Conservation (phyloP, 208 protist genomes). For the Endotrypanum monterogeii region DNA sequence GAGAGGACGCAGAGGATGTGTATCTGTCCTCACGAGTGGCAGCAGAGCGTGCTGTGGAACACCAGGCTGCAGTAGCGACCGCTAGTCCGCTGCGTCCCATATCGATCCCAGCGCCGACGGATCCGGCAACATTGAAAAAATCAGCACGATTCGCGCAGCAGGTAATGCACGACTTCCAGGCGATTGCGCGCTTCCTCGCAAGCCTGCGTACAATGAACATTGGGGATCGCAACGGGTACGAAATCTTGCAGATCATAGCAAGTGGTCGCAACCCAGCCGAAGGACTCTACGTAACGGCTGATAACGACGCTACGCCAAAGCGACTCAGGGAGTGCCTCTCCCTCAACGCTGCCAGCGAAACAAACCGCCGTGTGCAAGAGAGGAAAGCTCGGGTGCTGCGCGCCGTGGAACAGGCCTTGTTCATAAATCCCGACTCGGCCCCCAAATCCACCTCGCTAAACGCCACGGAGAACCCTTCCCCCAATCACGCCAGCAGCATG, state of each 20-base stretch:
- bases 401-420: slow-evolving; percentile 57
- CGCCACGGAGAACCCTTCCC: neutral
- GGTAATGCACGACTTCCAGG: slow-evolving; percentile 67
- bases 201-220: slow-evolving; percentile 79
- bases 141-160: slow-evolving; percentile 57
- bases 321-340: slow-evolving; percentile 8
- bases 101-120: neutral
- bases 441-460: neutral
- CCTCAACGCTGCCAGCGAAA: slow-evolving; percentile 9
- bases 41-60: slow-evolving; percentile 14
- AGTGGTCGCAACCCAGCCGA: slow-evolving; percentile 36
- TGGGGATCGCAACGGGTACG: slow-evolving; percentile 46
- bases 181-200: slow-evolving; percentile 61
- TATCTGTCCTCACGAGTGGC: slow-evolving; percentile 26
- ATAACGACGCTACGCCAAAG: slow-evolving; percentile 24
- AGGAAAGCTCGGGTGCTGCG: slow-evolving; percentile 60
- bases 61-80: slow-evolving; percentile 13
- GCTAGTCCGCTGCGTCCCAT: slow-evolving; percentile 1
- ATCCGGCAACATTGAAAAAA: slow-evolving; percentile 24
- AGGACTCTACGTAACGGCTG: slow-evolving; percentile 31
- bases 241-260: slow-evolving; percentile 47
- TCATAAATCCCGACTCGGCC: neutral
- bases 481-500: neutral
- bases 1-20: slow-evolving; percentile 56
- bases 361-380: slow-evolving; percentile 32